These are phyloP conservation scores for Inosperma sp. DNA, from an alignment of 768 basidiomycete species.

Conservation along the genomic window DNA sequence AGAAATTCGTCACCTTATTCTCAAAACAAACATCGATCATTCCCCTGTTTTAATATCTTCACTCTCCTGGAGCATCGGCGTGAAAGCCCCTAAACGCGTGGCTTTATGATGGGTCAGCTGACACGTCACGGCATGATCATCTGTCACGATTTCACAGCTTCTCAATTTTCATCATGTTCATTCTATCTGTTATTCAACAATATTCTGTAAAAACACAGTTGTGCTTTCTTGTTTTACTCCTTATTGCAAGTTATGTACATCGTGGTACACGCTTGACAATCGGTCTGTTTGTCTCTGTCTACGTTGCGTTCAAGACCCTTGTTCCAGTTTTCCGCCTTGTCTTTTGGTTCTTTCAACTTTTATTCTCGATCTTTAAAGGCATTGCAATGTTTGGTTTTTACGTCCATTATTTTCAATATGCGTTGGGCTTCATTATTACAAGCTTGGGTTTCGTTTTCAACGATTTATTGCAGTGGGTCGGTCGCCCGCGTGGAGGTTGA, in stretches of 20 bases:
- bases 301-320: constrained; percentile 26
- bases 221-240: constrained; percentile 23
- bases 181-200: constrained; percentile 21
- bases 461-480: constrained; percentile 8
- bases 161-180: neutral
- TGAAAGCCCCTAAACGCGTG: no score
- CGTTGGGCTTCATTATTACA: constrained; percentile 21
- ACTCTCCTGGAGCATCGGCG: no score
- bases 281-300: constrained; percentile 19
- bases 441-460: constrained; percentile 17
- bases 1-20: no score
- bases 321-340: constrained; percentile 22
- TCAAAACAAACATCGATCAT: no score
- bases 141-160: neutral
- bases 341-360: constrained; percentile 27
- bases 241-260: constrained; percentile 28
- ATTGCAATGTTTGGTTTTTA: constrained; percentile 36
- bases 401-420: constrained; percentile 31
- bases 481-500: no score
- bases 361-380: constrained; percentile 25
- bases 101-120: neutral
- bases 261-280: constrained; percentile 23
- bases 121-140: neutral
- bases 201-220: constrained; percentile 30
- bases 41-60: no score